Percentiles rank a stretch among this genome's conserved stretches.
Conservation (phyloP, 805 yeast species). For the Metschnikowia reukaufii region DNA sequence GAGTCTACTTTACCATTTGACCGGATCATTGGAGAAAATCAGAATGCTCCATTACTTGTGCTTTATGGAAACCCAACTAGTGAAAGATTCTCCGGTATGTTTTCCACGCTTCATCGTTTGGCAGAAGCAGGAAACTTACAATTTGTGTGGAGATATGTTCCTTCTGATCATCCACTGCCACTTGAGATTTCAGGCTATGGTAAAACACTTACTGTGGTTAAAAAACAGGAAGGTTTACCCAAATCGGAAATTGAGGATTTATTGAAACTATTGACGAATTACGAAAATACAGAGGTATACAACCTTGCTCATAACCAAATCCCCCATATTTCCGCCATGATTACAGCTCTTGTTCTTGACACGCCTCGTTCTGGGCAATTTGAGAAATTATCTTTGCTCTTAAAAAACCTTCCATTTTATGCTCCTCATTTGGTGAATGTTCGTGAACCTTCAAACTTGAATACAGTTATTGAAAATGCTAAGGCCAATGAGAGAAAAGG, state of each 20-base stretch:
- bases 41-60: slow-evolving; percentile 50
- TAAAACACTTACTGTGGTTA: slow-evolving; percentile 26
- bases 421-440: slow-evolving; percentile 13
- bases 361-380: background rate
- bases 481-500: slow-evolving; percentile 38
- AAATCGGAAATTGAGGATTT: background rate
- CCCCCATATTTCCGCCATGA: slow-evolving; percentile 8
- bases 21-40: slow-evolving; percentile 57
- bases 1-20: slow-evolving; percentile 49
- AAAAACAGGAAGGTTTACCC: slow-evolving; percentile 2
- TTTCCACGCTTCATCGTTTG: slow-evolving; percentile 56
- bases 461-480: slow-evolving; percentile 21
- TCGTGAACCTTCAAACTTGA: slow-evolving; percentile 1
- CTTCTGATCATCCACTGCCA: slow-evolving; percentile 28
- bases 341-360: slow-evolving; percentile 12
- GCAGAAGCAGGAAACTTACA: slow-evolving; percentile 65
- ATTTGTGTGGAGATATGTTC: slow-evolving; percentile 74
- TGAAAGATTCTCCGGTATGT: slow-evolving; percentile 54
- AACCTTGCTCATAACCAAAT: slow-evolving; percentile 9
- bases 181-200: slow-evolving; percentile 59
- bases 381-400: slow-evolving; percentile 1
- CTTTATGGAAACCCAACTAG: slow-evolving; percentile 66
- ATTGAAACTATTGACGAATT: background rate
- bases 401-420: slow-evolving; percentile 16
- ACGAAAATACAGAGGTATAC: background rate